phyloP scores from a whole-genome alignment of 2,329 filamentous ascomycete species.

The Didymella exigua region DNA sequence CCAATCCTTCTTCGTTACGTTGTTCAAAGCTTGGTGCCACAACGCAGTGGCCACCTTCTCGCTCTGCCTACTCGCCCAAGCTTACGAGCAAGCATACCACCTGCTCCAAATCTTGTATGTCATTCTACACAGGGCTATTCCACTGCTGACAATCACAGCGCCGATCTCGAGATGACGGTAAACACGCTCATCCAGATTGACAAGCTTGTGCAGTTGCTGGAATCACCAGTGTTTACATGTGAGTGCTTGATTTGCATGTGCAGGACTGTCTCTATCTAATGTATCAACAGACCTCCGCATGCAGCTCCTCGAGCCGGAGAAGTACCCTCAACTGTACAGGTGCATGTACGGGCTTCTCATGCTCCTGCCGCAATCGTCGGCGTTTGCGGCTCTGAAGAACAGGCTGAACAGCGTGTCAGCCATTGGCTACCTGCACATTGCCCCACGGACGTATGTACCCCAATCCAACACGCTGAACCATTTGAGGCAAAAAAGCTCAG shows the following conservation, averaged over 20 bases:
- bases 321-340: conserved; percentile 93
- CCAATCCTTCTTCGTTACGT: conserved; percentile 89
- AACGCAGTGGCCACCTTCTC: conserved; percentile 98
- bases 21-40: conserved; percentile 98
- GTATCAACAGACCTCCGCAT: conserved; percentile 86
- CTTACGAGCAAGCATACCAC: conserved; percentile 97
- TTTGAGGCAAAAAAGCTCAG: conserved; percentile 52
- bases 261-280: conserved; percentile 20
- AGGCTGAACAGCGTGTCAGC: conserved; percentile 95
- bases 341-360: conserved; percentile 96
- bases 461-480: conserved; percentile 46
- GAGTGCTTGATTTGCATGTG: conserved; percentile 41
- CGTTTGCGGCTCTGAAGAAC: conserved; percentile 95
- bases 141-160: conserved; percentile 60
- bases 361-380: conserved; percentile 96
- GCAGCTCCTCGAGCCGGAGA: conserved; percentile 93
- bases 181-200: conserved; percentile 99
- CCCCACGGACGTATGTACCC: conserved; percentile 71
- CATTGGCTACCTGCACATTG: conserved; percentile 90
- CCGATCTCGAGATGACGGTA: conserved; percentile 97
- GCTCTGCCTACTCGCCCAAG: conserved; percentile 90
- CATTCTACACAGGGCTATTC: neutral
- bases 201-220: conserved; percentile 93
- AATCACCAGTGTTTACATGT: conserved; percentile 98
- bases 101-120: conserved; percentile 90